Evolutionary conservation across 331 rosid species (phyloP).

Genomic region (Erythrophleum ivorense): DNA sequence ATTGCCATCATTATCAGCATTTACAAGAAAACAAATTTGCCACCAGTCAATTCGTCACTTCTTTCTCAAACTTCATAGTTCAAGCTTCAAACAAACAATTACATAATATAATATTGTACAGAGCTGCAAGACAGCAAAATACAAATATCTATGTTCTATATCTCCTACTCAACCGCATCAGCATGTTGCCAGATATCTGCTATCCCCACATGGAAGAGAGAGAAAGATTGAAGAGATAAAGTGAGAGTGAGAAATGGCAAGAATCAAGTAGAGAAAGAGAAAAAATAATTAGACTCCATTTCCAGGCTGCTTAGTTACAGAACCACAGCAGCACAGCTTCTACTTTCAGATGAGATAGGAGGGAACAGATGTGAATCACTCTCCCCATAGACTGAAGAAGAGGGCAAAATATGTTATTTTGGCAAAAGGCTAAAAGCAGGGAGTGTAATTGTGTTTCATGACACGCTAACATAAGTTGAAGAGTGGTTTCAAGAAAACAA

Average conservation of each 20-base stretch:
- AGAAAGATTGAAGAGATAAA: not conserved
- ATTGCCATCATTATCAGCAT: not conserved
- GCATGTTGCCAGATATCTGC: not conserved
- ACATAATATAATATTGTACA: not conserved
- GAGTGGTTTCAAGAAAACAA: not conserved
- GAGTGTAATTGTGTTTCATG: not conserved
- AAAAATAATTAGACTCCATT: not conserved
- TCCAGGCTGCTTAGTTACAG: not conserved
- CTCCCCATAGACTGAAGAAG: not conserved
- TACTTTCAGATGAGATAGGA: not conserved
- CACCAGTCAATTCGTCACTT: not conserved
- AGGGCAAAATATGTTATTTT: not conserved
- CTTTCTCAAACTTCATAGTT: constrained; percentile 4
- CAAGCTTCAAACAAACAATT: not conserved
- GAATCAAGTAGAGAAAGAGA: not conserved
- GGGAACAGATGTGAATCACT: not conserved
- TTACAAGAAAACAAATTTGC: not conserved
- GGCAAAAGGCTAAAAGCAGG: not conserved
- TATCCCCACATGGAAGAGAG: not conserved
- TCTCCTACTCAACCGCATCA: not conserved
- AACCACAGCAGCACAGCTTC: not conserved
- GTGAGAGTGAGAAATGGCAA: not conserved
- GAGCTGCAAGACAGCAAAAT: not conserved
- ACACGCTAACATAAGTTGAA: not conserved
- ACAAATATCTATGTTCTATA: not conserved